phyloP scores from a whole-genome alignment of 495 filamentous ascomycete species.

The Lophiotrema nucula region DNA sequence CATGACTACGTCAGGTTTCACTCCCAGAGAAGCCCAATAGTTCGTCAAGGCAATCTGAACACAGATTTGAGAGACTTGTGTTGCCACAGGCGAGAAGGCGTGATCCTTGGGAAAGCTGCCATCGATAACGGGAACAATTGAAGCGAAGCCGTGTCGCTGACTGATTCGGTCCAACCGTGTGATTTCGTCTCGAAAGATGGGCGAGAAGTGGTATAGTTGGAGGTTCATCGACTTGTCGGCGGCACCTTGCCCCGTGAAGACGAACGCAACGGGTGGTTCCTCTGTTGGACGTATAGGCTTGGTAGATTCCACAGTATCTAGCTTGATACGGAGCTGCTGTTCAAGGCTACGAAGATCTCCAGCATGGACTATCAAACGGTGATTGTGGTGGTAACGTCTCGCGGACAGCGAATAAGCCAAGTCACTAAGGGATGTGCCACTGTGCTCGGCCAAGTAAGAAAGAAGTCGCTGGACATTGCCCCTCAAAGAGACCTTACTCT shows the following conservation, averaged over 20 bases:
- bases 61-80: slow-evolving; percentile 34
- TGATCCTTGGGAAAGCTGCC: slow-evolving; percentile 15
- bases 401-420: too few relatives aligned
- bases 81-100: slow-evolving; percentile 25
- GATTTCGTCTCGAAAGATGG: slow-evolving; percentile 36
- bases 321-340: too few relatives aligned
- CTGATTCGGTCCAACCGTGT: slow-evolving; percentile 37
- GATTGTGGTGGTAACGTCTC: too few relatives aligned
- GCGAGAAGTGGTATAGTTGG: slow-evolving; percentile 36
- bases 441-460: too few relatives aligned
- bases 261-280: slow-evolving; percentile 23
- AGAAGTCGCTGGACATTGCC: not conserved
- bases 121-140: slow-evolving; percentile 35
- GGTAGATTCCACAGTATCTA: too few relatives aligned
- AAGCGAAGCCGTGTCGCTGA: slow-evolving; percentile 40
- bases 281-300: slow-evolving; percentile 8
- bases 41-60: slow-evolving; percentile 45
- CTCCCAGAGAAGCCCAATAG: slow-evolving; percentile 41
- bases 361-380: too few relatives aligned
- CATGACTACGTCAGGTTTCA: slow-evolving; percentile 41
- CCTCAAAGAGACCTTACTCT: not conserved
- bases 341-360: too few relatives aligned
- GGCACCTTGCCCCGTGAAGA: slow-evolving; percentile 26
- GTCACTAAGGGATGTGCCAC: too few relatives aligned
- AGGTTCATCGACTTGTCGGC: slow-evolving; percentile 25